Percentiles rank a stretch among this genome's conserved stretches.
phyloP scores from a whole-genome alignment of 768 basidiomycete genomes.

The Trametes cinnabarina region DNA sequence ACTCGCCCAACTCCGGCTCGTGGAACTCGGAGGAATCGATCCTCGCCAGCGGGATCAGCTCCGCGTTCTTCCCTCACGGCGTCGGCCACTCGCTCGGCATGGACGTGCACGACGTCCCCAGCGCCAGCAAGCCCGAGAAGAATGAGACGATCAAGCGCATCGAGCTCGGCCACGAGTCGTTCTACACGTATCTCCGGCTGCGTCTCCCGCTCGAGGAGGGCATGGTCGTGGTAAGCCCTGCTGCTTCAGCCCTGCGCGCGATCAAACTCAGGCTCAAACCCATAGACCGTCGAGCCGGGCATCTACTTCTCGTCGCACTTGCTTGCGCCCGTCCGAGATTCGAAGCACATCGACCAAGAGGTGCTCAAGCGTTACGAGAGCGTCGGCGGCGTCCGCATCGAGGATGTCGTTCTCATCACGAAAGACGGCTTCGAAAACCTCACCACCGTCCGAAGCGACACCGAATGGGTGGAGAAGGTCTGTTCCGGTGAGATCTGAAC shows the following conservation, averaged over 20 bases:
- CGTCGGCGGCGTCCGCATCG: constrained; percentile 92
- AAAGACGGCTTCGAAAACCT: constrained; percentile 75
- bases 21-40: constrained; percentile 68
- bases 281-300: constrained; percentile 87
- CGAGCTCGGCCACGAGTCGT: constrained; percentile 47
- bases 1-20: constrained; percentile 46
- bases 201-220: constrained; percentile 66
- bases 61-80: constrained; percentile 95
- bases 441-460: constrained; percentile 81
- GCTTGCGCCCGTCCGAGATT: constrained; percentile 60
- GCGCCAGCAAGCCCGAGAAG: constrained; percentile 67
- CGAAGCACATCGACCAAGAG: constrained; percentile 65
- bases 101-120: constrained; percentile 92
- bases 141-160: constrained; percentile 48
- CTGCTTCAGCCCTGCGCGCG: too few species aligned
- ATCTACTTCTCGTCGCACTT: constrained; percentile 83
- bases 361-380: constrained; percentile 68
- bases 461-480: constrained; percentile 77
- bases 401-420: constrained; percentile 86
- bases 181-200: constrained; percentile 81
- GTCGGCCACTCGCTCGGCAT: constrained; percentile 88
- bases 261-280: too few species aligned
- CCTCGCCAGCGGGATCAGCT: constrained; percentile 69
- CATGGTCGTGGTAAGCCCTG: constrained; percentile 81
- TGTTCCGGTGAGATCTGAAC: constrained; percentile 60